A percentile compares a stretch with the other conserved stretches of the same genome.
These are phyloP conservation scores for Borovskyia barvae DNA, from an alignment of 208 protist species.

Conservation along the genomic window DNA sequence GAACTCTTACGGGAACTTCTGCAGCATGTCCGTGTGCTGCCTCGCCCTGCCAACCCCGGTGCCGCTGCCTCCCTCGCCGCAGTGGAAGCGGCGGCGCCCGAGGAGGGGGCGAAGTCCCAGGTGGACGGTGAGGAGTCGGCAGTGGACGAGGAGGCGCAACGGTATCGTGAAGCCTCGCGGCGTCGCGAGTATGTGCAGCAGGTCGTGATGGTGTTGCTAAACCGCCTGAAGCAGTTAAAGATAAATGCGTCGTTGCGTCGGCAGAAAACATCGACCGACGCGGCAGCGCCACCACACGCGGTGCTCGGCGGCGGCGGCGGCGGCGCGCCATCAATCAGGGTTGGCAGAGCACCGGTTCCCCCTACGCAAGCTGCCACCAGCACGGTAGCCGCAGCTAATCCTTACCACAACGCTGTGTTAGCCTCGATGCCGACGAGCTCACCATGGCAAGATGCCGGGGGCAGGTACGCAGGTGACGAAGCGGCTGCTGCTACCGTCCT, in stretches of 20 bases:
- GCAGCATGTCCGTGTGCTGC: conserved; percentile 47
- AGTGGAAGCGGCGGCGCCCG: neutral
- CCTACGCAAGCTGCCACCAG: neutral
- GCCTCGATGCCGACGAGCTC: neutral
- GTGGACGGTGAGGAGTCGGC: neutral
- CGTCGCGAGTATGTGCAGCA: conserved; percentile 66
- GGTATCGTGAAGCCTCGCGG: conserved; percentile 23
- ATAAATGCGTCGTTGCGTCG: conserved; percentile 28
- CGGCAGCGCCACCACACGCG: neutral
- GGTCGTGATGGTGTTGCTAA: conserved; percentile 57
- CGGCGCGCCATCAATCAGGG: conserved; percentile 3
- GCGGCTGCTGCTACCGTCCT: conserved; percentile 9
- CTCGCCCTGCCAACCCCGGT: conserved; percentile 5
- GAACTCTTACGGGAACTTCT: conserved; percentile 62
- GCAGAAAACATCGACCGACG: conserved; percentile 2
- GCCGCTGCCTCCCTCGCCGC: neutral
- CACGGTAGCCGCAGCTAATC: no score
- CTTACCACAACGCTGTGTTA: neutral
- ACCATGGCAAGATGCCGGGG: neutral
- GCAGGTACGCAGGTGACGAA: conserved; percentile 3
- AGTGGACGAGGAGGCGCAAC: conserved; percentile 12
- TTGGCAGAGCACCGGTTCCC: conserved; percentile 3
- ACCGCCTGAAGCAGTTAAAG: conserved; percentile 56
- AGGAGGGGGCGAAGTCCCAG: conserved; percentile 1
- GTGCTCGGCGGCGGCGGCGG: conserved; percentile 5